These are phyloP conservation scores for Haplosporangium gracile DNA, from an alignment of 192 early-diverging fungal species.

Conservation along the genomic window DNA sequence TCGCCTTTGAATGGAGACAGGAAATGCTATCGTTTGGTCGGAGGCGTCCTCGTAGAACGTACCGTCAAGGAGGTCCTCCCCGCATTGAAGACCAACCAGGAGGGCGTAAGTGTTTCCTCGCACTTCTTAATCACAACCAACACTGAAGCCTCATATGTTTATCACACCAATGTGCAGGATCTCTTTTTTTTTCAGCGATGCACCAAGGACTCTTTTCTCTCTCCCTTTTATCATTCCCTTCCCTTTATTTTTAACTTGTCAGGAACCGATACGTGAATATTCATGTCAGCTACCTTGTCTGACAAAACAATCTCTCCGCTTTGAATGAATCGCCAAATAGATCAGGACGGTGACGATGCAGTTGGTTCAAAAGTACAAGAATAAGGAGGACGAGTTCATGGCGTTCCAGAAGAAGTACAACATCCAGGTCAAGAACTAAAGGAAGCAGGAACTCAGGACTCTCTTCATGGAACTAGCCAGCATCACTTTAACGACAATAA, in stretches of 20 bases:
- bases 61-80: conserved; percentile 94
- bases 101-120: conserved; percentile 70
- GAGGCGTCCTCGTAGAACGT: conserved; percentile 94
- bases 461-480: background rate
- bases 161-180: background rate
- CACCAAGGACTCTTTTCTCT: too few species aligned
- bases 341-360: conserved; percentile 84
- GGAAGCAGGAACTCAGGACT: background rate
- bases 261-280: background rate
- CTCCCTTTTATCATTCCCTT: too few species aligned
- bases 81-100: conserved; percentile 86
- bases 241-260: background rate
- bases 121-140: background rate
- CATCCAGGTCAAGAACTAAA: conserved; percentile 71
- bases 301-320: background rate
- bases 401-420: conserved; percentile 93
- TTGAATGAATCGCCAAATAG: conserved; percentile 47
- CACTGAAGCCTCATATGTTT: background rate
- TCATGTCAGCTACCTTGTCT: background rate
- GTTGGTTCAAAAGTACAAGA: conserved; percentile 83
- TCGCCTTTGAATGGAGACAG: conserved; percentile 81
- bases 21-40: conserved; percentile 94
- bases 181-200: background rate
- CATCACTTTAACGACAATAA: background rate
- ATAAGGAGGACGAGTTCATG: conserved; percentile 89